Base-by-base conservation (phyloP, 2,329 filamentous ascomycete species). In the Colletotrichum musicola region DNA sequence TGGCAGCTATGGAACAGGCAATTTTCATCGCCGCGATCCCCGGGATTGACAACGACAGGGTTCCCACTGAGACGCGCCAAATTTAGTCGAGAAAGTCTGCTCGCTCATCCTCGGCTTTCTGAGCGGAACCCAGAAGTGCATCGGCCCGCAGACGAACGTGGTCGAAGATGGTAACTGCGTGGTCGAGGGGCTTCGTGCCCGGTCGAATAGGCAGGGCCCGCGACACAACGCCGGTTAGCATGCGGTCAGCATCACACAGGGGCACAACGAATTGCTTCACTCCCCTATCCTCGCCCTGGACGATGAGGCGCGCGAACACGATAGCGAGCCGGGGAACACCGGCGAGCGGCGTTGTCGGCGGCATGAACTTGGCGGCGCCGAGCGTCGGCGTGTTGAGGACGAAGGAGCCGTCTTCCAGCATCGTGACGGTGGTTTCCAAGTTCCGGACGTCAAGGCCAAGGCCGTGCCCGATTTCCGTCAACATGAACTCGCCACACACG, bases 391-490 rank as follows among this genome's bases (percentile, higher is more conserved):
- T 79, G 54, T 81, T 73, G 13, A 81, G 70, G 13, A 75, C 72
- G 69, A 79, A 79, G 6, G 71, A 73, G 0, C 79, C 80, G 62
- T 81, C 74, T 3, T 74, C 57, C 2, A 76, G 69, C 5, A 78
- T 62, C 2, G 77, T 81, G 6, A 79, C 80, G 0, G 75, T 80
- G 2, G 80, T 82, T 63, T 82, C 76, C 4, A 82, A 56, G 38
- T 81, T 81, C 2, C 73, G 71, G 1, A 79, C 79, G 67, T 82
- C 80, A 4, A 81, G 72, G 1, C 80, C 80, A 4, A 81, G 72
- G 1, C 80, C 80, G 62, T 81, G 80, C 1, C 78, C 78, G 5
- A 81, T 63, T 62, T 83, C 80, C 0, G 79, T 82, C 2, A 82
- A 73, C 73, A 82, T 74, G 60, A 80, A 83, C 54, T 80, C 73